Base-by-base conservation (phyloP, 1,284 basidiomycete genomes). In the Abortiporus biennis region DNA sequence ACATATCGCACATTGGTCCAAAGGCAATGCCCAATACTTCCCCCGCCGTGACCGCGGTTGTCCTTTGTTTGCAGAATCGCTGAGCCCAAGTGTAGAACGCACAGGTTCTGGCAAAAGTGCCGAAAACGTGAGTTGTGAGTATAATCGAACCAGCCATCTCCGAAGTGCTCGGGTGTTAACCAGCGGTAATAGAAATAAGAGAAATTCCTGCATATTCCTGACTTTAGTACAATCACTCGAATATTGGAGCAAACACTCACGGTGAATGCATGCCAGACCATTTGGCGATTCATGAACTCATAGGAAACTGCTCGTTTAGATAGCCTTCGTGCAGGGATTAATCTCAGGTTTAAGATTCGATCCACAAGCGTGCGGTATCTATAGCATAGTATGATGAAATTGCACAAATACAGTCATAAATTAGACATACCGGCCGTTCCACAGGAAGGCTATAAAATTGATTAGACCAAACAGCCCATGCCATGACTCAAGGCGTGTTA, bases 211-310 rank as follows among this genome's bases (percentile, higher is more conserved):
- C 9, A n/a, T 21, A 33, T 38, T 20, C 17, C 20, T 22, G 24
- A 17, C 34, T 17, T 16, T 1, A 51, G 38, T 44, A 42, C 31
- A 6, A 23, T 43, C 24, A 25, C 4, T 19, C 11, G 44, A 25
- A 36, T 21, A 20, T 8, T 12, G 24, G 20, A 35, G 43, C 25
- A 37, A 30, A 29, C 4, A 65, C 85, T 49, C 59, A 93, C 92
- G 1, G 95, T 99, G 62, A 99, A 95, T 1, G 92, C 89, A 59
- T 95, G 90, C 96, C 96, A 99, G 41, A 99, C 95, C 73, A 99
- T 89, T 64, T 99, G 96, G 44, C 96, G 85, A 56, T 99, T 98
- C 85, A 99, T 92, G 57, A 94, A 99, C 60, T 99, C 96, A 64
- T 98, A 99, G 54, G 90, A 95, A 39, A 99, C 89, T 55, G 94